Conservation (phyloP, 176 grass and related monocot species). For the Avena sativa region DNA sequence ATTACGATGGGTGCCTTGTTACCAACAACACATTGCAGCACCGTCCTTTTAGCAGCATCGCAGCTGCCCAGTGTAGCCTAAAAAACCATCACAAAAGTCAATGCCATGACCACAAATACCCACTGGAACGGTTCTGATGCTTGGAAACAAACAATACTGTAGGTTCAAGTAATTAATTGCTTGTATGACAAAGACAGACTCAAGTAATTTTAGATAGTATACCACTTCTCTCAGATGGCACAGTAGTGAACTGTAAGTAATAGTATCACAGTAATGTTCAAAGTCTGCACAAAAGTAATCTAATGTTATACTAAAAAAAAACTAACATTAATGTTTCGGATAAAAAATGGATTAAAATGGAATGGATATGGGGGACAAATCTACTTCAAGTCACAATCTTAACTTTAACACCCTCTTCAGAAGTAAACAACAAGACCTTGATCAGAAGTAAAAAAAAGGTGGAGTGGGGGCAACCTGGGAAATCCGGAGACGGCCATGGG, state of each 20-base stretch:
- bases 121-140: background rate
- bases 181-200: background rate
- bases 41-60: conserved; percentile 45
- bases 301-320: background rate
- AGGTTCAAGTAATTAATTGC: background rate
- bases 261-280: background rate
- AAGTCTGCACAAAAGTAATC: background rate
- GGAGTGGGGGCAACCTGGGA: conserved; percentile 57
- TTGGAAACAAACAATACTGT: background rate
- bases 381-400: background rate
- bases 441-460: background rate
- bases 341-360: background rate
- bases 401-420: background rate
- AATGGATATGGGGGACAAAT: background rate
- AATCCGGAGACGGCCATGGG: conserved; percentile 80
- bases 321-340: background rate
- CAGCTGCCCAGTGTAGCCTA: conserved; percentile 55
- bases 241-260: background rate
- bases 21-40: conserved; percentile 88
- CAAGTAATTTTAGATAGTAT: background rate
- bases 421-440: background rate
- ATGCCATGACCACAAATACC: background rate
- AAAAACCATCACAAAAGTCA: background rate
- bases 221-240: background rate
- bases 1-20: conserved; percentile 74